A percentile compares a stretch with the other conserved stretches of the same genome.
Conservation (phyloP, 352 stramenopile species). For the Phytopythium helicoides region DNA sequence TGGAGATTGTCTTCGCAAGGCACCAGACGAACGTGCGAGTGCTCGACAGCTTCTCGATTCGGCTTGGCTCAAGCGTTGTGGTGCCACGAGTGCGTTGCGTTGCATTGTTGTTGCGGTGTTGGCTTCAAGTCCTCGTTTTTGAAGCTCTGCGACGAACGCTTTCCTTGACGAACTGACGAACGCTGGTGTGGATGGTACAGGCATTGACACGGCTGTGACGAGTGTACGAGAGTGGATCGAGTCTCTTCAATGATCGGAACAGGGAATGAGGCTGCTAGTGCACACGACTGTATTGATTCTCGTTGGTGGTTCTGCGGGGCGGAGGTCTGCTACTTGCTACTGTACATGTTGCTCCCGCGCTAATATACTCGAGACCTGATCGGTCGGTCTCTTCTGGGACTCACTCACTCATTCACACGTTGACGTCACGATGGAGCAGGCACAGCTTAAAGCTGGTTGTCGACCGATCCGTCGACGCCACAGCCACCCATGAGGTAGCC, state of each 20-base stretch:
- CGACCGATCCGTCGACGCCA: conserved; percentile 12
- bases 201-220: conserved; percentile 28
- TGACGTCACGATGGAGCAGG: background rate
- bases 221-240: conserved; percentile 77
- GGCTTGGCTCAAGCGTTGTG: conserved; percentile 68
- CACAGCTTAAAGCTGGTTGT: background rate
- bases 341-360: background rate
- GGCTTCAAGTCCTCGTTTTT: too few relatives aligned
- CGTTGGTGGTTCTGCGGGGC: too few relatives aligned
- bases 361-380: background rate
- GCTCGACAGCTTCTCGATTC: conserved; percentile 65
- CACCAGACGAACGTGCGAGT: conserved; percentile 56
- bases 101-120: too few relatives aligned
- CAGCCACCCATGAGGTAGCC: conserved; percentile 65
- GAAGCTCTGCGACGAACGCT: too few relatives aligned
- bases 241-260: conserved; percentile 37
- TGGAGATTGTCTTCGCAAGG: conserved; percentile 58
- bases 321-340: conserved; percentile 9
- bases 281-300: background rate
- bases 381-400: conserved; percentile 2
- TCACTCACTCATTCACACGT: conserved; percentile 5
- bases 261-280: conserved; percentile 5
- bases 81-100: conserved; percentile 54
- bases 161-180: background rate
- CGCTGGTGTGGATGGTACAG: conserved; percentile 6